These are phyloP conservation scores for Aspergillus carlsbadensis DNA, from an alignment of 495 filamentous ascomycete species.

Conservation along the genomic window DNA sequence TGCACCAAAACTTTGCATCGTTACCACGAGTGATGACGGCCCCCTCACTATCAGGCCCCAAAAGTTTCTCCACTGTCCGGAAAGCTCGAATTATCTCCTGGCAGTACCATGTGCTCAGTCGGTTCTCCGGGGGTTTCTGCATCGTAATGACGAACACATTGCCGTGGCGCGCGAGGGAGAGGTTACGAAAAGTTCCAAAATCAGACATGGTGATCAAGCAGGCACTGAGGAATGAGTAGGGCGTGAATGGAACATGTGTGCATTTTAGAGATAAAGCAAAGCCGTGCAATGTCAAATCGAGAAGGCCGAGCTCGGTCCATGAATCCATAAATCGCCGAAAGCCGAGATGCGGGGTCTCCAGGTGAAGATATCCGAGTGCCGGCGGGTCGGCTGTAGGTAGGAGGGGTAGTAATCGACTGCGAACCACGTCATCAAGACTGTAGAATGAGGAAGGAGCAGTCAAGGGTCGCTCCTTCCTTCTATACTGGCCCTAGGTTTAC, in stretches of 20 bases:
- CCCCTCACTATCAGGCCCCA: conserved; percentile 42
- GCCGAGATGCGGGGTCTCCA: conserved; percentile 4
- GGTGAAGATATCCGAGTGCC: conserved; percentile 1
- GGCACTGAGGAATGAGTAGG: no score
- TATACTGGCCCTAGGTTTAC: no score
- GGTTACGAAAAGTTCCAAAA: conserved; percentile 20
- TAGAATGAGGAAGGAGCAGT: no score
- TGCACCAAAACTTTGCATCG: conserved; percentile 54
- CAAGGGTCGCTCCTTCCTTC: no score
- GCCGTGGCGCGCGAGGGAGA: conserved; percentile 27
- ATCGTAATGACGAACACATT: conserved; percentile 52
- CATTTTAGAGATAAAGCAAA: no score
- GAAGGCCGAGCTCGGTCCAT: no score
- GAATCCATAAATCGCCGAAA: neutral
- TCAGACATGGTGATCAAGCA: no score
- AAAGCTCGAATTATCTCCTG: conserved; percentile 50
- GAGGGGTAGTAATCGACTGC: no score
- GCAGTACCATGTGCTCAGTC: conserved; percentile 42
- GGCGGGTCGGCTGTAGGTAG: no score
- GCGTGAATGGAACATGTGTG: no score
- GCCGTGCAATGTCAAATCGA: no score
- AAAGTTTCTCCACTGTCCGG: conserved; percentile 36
- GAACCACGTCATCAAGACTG: neutral
- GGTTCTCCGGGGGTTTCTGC: conserved; percentile 50
- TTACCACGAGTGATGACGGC: conserved; percentile 47